A percentile compares a stretch with the other conserved stretches of the same genome.
phyloP scores from a whole-genome alignment of 805 yeast species.

The Brettanomyces sp. region DNA sequence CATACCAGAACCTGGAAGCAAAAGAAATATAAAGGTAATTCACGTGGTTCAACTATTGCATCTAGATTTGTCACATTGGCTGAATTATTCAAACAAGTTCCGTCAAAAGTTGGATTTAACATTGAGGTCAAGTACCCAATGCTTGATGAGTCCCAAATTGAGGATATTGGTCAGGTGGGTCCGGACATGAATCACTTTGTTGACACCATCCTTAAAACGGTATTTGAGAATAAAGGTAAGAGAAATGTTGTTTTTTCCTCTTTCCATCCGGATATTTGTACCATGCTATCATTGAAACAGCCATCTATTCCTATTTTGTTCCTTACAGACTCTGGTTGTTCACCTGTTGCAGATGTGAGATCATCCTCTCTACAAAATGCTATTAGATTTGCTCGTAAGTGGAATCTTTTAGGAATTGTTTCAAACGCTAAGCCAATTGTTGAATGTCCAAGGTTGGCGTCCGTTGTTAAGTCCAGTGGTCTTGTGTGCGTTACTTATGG shows the following conservation, averaged over 20 bases:
- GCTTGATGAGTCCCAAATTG: constrained; percentile 85
- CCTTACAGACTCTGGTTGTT: constrained; percentile 82
- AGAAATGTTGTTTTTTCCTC: constrained; percentile 87
- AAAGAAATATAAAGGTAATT: constrained; percentile 86
- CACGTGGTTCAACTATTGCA: constrained; percentile 81
- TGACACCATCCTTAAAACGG: constrained; percentile 72
- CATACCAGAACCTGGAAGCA: constrained; percentile 82
- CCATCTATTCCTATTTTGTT: constrained; percentile 88
- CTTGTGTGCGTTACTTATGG: constrained; percentile 93
- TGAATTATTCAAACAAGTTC: constrained; percentile 75
- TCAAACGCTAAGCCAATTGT: constrained; percentile 81
- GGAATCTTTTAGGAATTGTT: constrained; percentile 89
- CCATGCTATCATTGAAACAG: constrained; percentile 79
- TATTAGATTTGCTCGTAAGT: constrained; percentile 77
- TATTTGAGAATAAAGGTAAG: constrained; percentile 69
- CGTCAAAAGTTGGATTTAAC: constrained; percentile 81
- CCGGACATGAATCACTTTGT: constrained; percentile 81
- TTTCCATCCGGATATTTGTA: constrained; percentile 90
- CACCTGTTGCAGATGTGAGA: constrained; percentile 79
- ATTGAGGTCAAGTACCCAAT: constrained; percentile 93
- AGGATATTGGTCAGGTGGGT: constrained; percentile 78
- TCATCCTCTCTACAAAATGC: constrained; percentile 87
- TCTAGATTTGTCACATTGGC: constrained; percentile 84
- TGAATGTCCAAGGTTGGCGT: constrained; percentile 82
- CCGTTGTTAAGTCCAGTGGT: constrained; percentile 85